Percentiles rank a stretch among this genome's conserved stretches.
Evolutionary conservation across 371 early-diverging fungal genomes (phyloP).

Genomic region (Batkoa obscura): DNA sequence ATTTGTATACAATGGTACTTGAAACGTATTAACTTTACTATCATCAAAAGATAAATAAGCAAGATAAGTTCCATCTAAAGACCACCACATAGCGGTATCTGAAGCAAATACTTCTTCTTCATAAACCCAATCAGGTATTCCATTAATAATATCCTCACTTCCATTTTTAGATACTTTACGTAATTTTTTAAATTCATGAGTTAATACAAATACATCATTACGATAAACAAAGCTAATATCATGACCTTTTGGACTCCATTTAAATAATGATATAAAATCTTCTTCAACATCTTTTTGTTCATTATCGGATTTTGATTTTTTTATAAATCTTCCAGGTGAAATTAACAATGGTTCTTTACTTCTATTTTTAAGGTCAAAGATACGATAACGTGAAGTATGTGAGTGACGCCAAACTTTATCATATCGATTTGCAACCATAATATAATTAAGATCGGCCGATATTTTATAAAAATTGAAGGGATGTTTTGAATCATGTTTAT

Average conservation of each 20-base stretch:
- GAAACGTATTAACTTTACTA: slow-evolving; percentile 44
- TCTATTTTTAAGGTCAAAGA: not conserved
- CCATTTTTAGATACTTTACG: slow-evolving; percentile 73
- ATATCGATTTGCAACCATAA: not conserved
- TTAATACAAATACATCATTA: slow-evolving; percentile 61
- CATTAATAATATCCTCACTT: slow-evolving; percentile 66
- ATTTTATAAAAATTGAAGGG: not conserved
- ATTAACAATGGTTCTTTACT: not conserved
- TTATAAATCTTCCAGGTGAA: not conserved
- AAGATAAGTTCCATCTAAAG: slow-evolving; percentile 56
- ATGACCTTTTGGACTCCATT: slow-evolving; percentile 5
- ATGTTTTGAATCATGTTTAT: not conserved
- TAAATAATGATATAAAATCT: not conserved
- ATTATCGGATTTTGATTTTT: not conserved
- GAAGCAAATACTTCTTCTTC: slow-evolving; percentile 78
- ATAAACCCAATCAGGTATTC: slow-evolving; percentile 95
- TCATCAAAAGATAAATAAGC: slow-evolving; percentile 80
- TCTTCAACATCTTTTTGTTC: not conserved
- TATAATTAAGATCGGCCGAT: slow-evolving; percentile 3
- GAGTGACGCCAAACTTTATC: slow-evolving; percentile 2
- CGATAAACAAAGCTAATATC: slow-evolving; percentile 41
- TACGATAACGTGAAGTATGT: not conserved
- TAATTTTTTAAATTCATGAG: slow-evolving; percentile 34
- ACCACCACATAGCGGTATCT: slow-evolving; percentile 72
- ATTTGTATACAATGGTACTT: not conserved